These are phyloP conservation scores for Agaricus blazei DNA, from an alignment of 768 basidiomycete species.

Conservation along the genomic window DNA sequence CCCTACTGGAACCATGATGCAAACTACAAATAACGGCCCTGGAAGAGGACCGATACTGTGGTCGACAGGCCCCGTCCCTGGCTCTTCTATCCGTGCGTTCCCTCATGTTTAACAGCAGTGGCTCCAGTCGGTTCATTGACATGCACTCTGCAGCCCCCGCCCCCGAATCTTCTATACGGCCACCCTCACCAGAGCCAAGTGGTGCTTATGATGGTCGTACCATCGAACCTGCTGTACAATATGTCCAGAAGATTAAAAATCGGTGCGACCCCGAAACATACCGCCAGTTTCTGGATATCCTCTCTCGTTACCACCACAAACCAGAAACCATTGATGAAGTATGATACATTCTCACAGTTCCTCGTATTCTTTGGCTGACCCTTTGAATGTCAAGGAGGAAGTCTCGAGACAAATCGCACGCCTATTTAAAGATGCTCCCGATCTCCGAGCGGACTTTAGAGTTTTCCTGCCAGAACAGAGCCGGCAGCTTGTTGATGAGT, in stretches of 20 bases:
- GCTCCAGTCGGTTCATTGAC: neutral
- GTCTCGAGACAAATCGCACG: conserved; percentile 63
- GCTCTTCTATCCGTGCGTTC: conserved; percentile 12
- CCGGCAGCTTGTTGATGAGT: conserved; percentile 46
- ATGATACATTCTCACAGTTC: conserved; percentile 12
- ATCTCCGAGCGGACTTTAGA: conserved; percentile 67
- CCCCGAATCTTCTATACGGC: conserved; percentile 18
- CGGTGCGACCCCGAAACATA: conserved; percentile 90
- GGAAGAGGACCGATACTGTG: conserved; percentile 33
- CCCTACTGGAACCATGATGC: conserved; percentile 59
- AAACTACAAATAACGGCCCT: conserved; percentile 45
- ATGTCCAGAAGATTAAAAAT: conserved; percentile 95
- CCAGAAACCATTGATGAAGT: conserved; percentile 62
- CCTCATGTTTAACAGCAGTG: neutral
- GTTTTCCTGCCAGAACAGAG: conserved; percentile 68
- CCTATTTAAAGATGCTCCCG: conserved; percentile 72
- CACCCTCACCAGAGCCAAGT: conserved; percentile 6
- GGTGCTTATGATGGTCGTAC: conserved; percentile 35
- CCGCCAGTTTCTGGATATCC: conserved; percentile 70
- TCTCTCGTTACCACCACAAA: conserved; percentile 58
- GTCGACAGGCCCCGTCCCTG: conserved; percentile 22
- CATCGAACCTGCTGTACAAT: conserved; percentile 81
- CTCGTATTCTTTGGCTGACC: conserved; percentile 13
- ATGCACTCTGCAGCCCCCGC: conserved; percentile 20
- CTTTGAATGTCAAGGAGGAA: conserved; percentile 41